phyloP scores from a whole-genome alignment of 1,284 basidiomycete genomes.

The Fomes fomentarius region DNA sequence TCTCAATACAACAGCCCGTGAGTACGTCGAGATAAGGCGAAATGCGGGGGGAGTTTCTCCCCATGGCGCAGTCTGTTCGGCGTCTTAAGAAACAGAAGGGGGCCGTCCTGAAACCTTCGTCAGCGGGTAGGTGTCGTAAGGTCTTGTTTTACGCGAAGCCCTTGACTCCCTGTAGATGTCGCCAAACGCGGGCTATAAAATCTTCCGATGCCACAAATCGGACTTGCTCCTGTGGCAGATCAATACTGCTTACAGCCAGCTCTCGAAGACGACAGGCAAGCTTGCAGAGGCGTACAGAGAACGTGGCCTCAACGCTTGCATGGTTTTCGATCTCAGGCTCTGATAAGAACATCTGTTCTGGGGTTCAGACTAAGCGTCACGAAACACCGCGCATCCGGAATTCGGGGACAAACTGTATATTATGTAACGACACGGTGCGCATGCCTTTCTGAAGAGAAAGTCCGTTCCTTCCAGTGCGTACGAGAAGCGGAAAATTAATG shows the following conservation, averaged over 20 bases:
- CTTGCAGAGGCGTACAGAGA: conserved; percentile 4
- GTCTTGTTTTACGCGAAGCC: neutral
- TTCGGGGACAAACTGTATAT: conserved; percentile 20
- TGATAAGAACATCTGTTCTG: conserved; percentile 8
- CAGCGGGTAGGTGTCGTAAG: neutral
- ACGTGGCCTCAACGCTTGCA: neutral
- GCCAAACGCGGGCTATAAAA: too few species aligned
- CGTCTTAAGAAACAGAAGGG: neutral
- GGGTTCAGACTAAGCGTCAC: neutral
- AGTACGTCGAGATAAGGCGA: neutral
- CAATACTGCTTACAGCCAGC: too few species aligned
- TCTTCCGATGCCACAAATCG: too few species aligned
- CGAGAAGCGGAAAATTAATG: neutral
- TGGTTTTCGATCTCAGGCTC: conserved; percentile 4
- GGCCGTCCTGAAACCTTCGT: neutral
- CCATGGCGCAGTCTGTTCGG: neutral
- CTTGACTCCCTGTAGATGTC: neutral
- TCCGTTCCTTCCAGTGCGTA: neutral
- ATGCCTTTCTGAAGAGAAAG: conserved; percentile 3
- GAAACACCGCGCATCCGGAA: conserved; percentile 1
- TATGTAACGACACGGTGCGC: conserved; percentile 15
- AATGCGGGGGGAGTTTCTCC: neutral
- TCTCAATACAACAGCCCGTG: neutral
- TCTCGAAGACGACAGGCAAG: neutral
- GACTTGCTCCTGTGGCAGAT: too few species aligned